Evolutionary conservation across 805 yeast genomes (phyloP).

Genomic region (Candida ulmi): DNA sequence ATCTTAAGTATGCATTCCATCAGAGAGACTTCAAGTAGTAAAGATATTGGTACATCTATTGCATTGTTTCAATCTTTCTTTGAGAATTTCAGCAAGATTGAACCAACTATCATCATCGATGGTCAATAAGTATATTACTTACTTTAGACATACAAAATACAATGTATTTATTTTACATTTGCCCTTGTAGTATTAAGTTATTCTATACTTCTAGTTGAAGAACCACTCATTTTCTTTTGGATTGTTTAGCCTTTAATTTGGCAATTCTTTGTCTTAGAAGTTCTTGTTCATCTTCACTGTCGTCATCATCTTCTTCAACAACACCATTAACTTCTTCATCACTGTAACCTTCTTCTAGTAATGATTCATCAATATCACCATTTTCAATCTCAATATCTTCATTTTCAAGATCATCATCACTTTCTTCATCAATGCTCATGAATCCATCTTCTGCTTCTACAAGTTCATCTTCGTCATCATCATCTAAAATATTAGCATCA

Average conservation of each 20-base stretch:
- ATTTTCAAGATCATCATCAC: constrained; percentile 25
- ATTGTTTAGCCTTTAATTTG: constrained; percentile 18
- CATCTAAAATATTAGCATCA: constrained; percentile 39
- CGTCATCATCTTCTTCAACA: constrained; percentile 11
- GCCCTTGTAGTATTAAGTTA: neutral
- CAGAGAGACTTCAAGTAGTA: constrained; percentile 84
- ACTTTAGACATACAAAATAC: neutral
- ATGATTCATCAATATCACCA: constrained; percentile 21
- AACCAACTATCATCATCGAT: constrained; percentile 37
- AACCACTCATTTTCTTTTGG: constrained; percentile 10
- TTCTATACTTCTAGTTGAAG: neutral
- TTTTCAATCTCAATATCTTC: constrained; percentile 14
- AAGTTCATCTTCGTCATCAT: constrained; percentile 36
- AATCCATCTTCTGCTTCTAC: constrained; percentile 27
- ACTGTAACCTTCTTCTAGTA: constrained; percentile 29
- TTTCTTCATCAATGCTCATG: constrained; percentile 22
- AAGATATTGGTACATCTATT: constrained; percentile 61
- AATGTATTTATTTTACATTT: neutral
- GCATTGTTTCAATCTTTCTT: constrained; percentile 60
- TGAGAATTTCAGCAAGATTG: constrained; percentile 36
- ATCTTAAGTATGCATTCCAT: constrained; percentile 91
- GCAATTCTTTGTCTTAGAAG: constrained; percentile 18
- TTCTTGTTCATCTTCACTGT: constrained; percentile 21
- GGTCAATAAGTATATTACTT: constrained; percentile 5
- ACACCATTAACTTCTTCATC: constrained; percentile 26